These are phyloP conservation scores for Sphagnum contortum DNA, from an alignment of 225 moss, liverwort and hornwort genomes.

Conservation along the genomic window DNA sequence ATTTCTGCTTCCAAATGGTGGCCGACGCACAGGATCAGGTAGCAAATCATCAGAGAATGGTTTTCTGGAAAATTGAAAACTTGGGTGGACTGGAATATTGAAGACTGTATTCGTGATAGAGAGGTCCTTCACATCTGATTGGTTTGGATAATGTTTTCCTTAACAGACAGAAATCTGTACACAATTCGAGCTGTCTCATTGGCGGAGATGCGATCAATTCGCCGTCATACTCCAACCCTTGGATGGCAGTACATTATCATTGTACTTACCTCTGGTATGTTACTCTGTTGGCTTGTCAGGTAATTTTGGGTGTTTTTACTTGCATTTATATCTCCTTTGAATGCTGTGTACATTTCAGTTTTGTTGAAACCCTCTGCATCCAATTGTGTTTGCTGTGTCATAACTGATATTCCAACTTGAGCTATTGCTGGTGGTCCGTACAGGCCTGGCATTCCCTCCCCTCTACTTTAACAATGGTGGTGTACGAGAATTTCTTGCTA, in stretches of 20 bases:
- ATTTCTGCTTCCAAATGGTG: conserved; percentile 18
- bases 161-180: conserved; percentile 95
- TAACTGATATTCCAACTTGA: too few species aligned
- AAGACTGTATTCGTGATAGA: too few species aligned
- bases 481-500: conserved; percentile 79
- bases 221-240: conserved; percentile 86
- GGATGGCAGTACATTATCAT: conserved; percentile 95
- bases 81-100: too few species aligned
- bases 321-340: too few species aligned
- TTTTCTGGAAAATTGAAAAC: too few species aligned
- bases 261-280: conserved; percentile 74
- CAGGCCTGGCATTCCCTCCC: conserved; percentile 84
- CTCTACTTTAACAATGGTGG: conserved; percentile 92
- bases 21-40: conserved; percentile 22
- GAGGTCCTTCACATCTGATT: too few species aligned
- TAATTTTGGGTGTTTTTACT: too few species aligned
- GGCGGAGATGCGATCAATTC: conserved; percentile 96
- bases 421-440: neutral
- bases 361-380: too few species aligned
- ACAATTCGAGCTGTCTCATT: conserved; percentile 96
- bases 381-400: too few species aligned
- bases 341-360: too few species aligned
- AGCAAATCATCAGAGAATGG: conserved; percentile 72
- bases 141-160: too few species aligned
- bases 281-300: neutral